phyloP scores from a whole-genome alignment of 2,329 filamentous ascomycete species.

The Diaporthe nobilis region DNA sequence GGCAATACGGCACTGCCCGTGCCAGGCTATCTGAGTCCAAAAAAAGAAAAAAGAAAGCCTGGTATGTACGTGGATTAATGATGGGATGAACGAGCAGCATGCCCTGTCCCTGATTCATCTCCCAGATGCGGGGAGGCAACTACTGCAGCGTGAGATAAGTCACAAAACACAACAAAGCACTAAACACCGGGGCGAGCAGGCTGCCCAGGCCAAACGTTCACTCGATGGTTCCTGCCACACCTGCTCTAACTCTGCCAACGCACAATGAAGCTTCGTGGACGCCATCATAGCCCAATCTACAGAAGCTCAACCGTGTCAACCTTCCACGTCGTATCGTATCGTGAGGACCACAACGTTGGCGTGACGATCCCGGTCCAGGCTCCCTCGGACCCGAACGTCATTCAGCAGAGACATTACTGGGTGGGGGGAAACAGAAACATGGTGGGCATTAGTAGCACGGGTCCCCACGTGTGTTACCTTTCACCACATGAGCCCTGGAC shows the following conservation, averaged over 20 bases:
- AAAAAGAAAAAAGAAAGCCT: not conserved
- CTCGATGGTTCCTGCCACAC: not conserved
- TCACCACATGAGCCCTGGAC: not conserved
- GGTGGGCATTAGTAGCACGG: constrained; percentile 8
- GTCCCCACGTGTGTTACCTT: constrained; percentile 11
- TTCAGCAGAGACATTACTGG: not conserved
- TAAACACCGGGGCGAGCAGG: not conserved
- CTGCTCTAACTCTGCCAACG: not conserved
- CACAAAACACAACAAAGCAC: not conserved
- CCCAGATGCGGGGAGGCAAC: constrained; percentile 5
- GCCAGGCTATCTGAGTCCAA: not conserved
- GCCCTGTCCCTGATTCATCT: constrained; percentile 5
- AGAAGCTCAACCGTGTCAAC: not conserved
- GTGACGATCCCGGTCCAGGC: not conserved
- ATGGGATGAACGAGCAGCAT: constrained; percentile 19
- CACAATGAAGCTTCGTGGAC: not conserved
- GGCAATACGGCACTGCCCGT: not conserved
- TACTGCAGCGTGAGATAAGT: not conserved
- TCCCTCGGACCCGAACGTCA: constrained; percentile 8
- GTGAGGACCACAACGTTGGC: not conserved
- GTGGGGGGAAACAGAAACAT: not conserved
- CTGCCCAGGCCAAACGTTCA: not conserved
- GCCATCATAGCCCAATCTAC: not conserved
- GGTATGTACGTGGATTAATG: not conserved
- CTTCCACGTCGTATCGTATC: not conserved